Base-by-base conservation (phyloP, 2,329 filamentous ascomycete species). In the Trichophyton rubrum region DNA sequence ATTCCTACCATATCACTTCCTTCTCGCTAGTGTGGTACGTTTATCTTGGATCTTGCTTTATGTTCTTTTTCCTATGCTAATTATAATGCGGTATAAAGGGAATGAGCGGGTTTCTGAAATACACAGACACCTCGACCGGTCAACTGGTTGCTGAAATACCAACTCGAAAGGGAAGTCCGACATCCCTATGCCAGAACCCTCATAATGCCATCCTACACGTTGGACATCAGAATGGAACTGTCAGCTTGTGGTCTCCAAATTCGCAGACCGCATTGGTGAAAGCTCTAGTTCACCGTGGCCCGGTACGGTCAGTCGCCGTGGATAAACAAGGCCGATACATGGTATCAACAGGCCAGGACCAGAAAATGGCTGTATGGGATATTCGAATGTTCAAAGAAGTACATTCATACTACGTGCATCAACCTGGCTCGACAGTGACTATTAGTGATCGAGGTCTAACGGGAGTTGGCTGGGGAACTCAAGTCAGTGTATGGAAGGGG, bases 201-300 rank as follows among this genome's bases (percentile, higher is more conserved):
- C 87, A 88, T 74, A 99, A 99, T 71, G 93, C 90, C 15, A 86
- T 99, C 61, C 79, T 96, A 56, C 90, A 97, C 68, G 84, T 91
- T 63, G 93, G 93, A 8, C 92, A 97, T 70, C 90, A 96, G 70
- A 97, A 97, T 70, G 93, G 93, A 61, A 88, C 89, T 1, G 90
- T 99, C 40, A 93, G 90, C 1, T 78, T 99, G 51, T 99, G 93
- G 93, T 96, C 92, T 1, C 93, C 93, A 2, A 99, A 96, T 74
- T 87, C 85, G 27, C 82, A 85, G 60, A 88, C 89, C 0, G 88
- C 93, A 0, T 80, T 96, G 6, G 92, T 96, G 57, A 97, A 96
- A 74, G 82, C 97, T 41, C 81, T 96, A 41, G 89, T 90, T 13
- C 92, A 99, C 74, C 83, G 84, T 61, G 93, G 93, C 3, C 93